Conservation (phyloP, 2,329 filamentous ascomycete genomes). For the Epichloe sp. region DNA sequence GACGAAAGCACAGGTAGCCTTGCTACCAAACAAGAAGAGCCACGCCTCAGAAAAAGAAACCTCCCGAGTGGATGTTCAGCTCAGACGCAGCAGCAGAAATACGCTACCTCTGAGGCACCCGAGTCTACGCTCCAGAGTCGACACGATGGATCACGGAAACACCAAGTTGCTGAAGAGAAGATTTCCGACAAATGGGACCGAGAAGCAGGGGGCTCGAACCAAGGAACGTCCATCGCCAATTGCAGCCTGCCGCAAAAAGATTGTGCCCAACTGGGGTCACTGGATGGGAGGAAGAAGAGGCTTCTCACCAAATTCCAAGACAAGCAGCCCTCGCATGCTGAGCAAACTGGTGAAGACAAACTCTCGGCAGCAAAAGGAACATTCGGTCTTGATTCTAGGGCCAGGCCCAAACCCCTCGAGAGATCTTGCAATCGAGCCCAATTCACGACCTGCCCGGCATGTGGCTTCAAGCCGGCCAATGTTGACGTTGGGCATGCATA, state of each 20-base stretch:
- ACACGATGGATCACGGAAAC: background rate
- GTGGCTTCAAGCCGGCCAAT: slow-evolving; percentile 4
- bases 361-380: background rate
- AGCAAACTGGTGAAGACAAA: background rate
- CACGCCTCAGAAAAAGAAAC: background rate
- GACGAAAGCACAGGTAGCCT: background rate
- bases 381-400: background rate
- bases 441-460: background rate
- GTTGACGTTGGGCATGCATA: background rate
- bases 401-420: background rate
- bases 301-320: background rate
- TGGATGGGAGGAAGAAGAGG: slow-evolving; percentile 9
- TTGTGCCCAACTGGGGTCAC: slow-evolving; percentile 2
- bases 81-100: background rate
- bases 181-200: background rate
- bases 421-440: background rate
- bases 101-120: background rate
- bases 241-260: background rate
- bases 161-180: background rate
- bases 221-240: background rate
- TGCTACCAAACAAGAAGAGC: background rate
- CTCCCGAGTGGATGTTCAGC: background rate
- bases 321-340: background rate
- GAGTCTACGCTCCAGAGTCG: background rate
- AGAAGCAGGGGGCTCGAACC: background rate